Base-by-base conservation (phyloP, 2,329 filamentous ascomycete genomes). In the Pseudopyrenochaeta lycopersici region DNA sequence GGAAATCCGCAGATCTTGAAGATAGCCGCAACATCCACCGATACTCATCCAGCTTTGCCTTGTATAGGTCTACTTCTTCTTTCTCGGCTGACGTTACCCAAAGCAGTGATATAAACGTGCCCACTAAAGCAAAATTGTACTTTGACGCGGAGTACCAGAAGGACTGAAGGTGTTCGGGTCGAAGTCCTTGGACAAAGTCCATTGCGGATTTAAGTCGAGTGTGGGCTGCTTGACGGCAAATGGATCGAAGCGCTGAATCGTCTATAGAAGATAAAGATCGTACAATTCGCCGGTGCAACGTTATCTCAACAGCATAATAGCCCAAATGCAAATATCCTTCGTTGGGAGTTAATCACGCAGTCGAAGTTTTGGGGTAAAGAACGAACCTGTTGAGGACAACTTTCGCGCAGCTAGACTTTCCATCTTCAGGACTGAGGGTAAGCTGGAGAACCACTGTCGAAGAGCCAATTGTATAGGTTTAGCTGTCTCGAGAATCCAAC, bases 381-480 rank as follows among this genome's bases (percentile, higher is more conserved):
- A 46, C 49, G 45, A 47, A 68, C 67, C 67, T 49, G 64, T 64
- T n/a, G 68, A 69, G 15, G 66, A 73, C 2, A 73, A 54, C 51
- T 72, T 72, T 7, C 68, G 54, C 35, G 67, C 63, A 10, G 64
- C 58, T 5, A 72, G 54, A 7, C 77, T 76, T 27, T 83, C 81
- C 77, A 84, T 81, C 52, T 80, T 82, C 36, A 84, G 71, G 3
- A 74, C 67, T 14, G 77, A 55, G 2, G 82, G 82, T 14, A 84
- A 72, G 15, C 75, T 75, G 3, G 77, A 74, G 56, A 81, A 84
- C 83, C 83, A 84, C 41, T 84, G 77, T 35, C 81, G 81, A 2
- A 84, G 70, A 0, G 79, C 77, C 51, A 84, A 76, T 53, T 84
- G 81, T 5, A 83, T 79, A 2, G 82, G 82, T 57, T 84, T 84